A percentile compares a stretch with the other conserved stretches of the same genome.
Conservation (phyloP, 140 eudicot species). For the Bidens hawaiensis region DNA sequence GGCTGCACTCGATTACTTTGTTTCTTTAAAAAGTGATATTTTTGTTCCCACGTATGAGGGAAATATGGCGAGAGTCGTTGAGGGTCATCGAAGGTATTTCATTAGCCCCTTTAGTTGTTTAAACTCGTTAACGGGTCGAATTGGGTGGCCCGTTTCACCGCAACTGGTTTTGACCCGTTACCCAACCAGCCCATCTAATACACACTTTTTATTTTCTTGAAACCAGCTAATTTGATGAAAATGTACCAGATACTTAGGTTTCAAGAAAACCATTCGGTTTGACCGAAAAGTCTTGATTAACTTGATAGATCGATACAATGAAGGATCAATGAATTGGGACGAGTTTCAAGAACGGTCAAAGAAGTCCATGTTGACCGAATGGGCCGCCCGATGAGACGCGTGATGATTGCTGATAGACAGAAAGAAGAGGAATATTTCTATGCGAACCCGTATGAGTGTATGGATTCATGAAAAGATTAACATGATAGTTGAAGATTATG, state of each 20-base stretch:
- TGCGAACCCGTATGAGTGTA: constrained; percentile 61
- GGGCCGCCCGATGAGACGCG: constrained; percentile 47
- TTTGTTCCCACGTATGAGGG: too few relatives aligned
- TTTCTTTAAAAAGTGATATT: too few relatives aligned
- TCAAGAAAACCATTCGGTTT: constrained; percentile 50
- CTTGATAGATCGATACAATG: constrained; percentile 38
- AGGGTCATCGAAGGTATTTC: too few relatives aligned
- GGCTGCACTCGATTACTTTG: too few relatives aligned
- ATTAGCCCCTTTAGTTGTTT: constrained; percentile 9
- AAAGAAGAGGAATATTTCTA: constrained; percentile 67
- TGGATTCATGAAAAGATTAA: constrained; percentile 27
- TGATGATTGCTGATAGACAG: constrained; percentile 44
- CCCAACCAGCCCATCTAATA: not conserved
- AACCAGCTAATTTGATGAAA: not conserved
- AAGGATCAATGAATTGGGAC: constrained; percentile 49
- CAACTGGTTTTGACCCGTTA: too few relatives aligned
- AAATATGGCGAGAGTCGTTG: too few relatives aligned
- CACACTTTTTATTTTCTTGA: not conserved
- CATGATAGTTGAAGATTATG: constrained; percentile 22
- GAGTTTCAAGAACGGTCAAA: constrained; percentile 50
- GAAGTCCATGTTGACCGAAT: constrained; percentile 54
- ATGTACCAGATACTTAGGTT: constrained; percentile 42
- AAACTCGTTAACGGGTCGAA: not conserved
- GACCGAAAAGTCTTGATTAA: constrained; percentile 49
- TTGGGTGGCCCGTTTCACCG: too few relatives aligned